Percentiles rank a stretch among this genome's conserved stretches.
Conservation (phyloP, 805 yeast genomes). For the Yamadazyma insecticola region DNA sequence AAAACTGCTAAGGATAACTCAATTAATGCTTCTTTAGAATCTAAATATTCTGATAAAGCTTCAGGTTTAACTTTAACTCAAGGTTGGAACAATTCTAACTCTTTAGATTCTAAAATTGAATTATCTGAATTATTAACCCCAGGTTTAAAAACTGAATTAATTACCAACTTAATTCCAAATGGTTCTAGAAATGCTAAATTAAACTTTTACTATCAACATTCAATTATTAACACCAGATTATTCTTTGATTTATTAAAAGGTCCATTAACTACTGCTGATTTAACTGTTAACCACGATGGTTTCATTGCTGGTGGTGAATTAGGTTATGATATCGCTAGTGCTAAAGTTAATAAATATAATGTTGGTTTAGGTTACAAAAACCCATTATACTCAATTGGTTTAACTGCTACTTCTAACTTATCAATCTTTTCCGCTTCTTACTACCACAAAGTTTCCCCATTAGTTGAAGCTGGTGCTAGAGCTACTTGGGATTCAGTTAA, state of each 20-base stretch:
- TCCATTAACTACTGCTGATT: conserved; percentile 92
- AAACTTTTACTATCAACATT: conserved; percentile 88
- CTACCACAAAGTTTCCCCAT: conserved; percentile 91
- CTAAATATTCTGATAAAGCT: conserved; percentile 88
- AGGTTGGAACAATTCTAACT: conserved; percentile 96
- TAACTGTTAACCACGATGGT: conserved; percentile 93
- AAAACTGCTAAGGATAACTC: conserved; percentile 77
- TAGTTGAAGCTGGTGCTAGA: conserved; percentile 96
- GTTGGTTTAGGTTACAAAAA: conserved; percentile 91
- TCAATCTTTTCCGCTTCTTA: conserved; percentile 90
- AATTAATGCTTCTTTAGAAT: conserved; percentile 84
- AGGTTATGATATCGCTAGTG: conserved; percentile 91
- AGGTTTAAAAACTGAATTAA: conserved; percentile 89
- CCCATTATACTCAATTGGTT: conserved; percentile 80
- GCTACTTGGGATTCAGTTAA: conserved; percentile 91
- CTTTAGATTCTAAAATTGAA: conserved; percentile 89
- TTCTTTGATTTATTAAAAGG: conserved; percentile 94
- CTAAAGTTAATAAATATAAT: conserved; percentile 90
- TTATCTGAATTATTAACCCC: conserved; percentile 88
- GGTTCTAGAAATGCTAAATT: conserved; percentile 84
- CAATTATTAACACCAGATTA: conserved; percentile 89
- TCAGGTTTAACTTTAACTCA: conserved; percentile 91
- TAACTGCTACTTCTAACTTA: conserved; percentile 80
- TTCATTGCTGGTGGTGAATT: conserved; percentile 96
- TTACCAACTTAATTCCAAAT: conserved; percentile 81